phyloP scores from a whole-genome alignment of 352 stramenopile genomes.

The Pythium biforme region DNA sequence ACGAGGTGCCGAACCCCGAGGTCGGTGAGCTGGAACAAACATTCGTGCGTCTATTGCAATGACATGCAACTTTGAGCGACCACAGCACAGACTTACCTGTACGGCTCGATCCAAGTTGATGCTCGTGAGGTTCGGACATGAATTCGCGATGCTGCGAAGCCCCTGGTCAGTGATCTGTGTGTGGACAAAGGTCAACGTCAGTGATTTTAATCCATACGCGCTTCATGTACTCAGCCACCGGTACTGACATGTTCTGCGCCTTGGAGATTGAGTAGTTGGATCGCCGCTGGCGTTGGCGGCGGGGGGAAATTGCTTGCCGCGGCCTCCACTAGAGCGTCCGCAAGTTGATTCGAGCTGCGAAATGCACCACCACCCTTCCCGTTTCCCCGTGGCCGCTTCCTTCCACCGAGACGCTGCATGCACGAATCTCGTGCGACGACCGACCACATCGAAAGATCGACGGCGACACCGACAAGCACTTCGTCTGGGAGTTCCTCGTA shows the following conservation, averaged over 20 bases:
- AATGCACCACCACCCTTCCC: neutral
- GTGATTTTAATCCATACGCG: neutral
- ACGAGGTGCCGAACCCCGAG: slow-evolving; percentile 51
- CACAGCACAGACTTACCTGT: slow-evolving; percentile 29
- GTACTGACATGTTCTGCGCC: slow-evolving; percentile 49
- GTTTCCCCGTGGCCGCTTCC: neutral
- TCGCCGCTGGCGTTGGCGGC: slow-evolving; percentile 3
- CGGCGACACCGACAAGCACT: slow-evolving; percentile 46
- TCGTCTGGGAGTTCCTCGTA: slow-evolving; percentile 70
- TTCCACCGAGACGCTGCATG: slow-evolving; percentile 35
- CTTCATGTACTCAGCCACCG: neutral
- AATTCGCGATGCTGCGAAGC: slow-evolving; percentile 30
- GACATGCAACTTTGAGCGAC: too few relatives aligned
- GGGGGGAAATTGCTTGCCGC: neutral
- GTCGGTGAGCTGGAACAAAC: slow-evolving; percentile 56
- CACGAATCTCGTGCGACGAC: slow-evolving; percentile 65
- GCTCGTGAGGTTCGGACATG: slow-evolving; percentile 38
- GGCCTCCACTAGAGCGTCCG: slow-evolving; percentile 22
- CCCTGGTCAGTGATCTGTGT: slow-evolving; percentile 49
- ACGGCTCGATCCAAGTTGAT: slow-evolving; percentile 44
- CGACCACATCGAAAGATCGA: slow-evolving; percentile 68
- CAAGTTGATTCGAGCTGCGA: slow-evolving; percentile 34
- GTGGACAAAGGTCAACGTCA: neutral
- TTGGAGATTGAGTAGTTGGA: slow-evolving; percentile 46
- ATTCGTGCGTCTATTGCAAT: neutral